These are phyloP conservation scores for Uncinocarpus reesii DNA, from an alignment of 2,329 filamentous ascomycete genomes.

Conservation along the genomic window DNA sequence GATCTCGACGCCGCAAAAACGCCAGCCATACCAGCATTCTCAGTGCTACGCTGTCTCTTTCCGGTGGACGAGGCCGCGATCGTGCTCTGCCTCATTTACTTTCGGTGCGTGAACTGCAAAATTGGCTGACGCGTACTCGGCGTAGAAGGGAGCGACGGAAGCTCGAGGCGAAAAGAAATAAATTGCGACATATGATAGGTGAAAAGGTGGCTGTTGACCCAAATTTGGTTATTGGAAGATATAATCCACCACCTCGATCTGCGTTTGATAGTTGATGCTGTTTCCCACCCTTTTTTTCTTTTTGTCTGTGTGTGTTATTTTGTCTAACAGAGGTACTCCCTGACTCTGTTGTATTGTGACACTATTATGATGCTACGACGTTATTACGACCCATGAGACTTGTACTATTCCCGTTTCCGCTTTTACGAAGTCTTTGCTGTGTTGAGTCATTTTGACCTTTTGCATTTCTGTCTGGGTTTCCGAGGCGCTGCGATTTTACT, in stretches of 20 bases:
- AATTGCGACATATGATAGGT: slow-evolving; percentile 47
- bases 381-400: neutral
- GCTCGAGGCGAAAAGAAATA: slow-evolving; percentile 44
- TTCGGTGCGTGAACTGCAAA: slow-evolving; percentile 41
- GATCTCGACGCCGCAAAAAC: slow-evolving; percentile 17
- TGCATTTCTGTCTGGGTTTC: neutral
- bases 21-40: slow-evolving; percentile 23
- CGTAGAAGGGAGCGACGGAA: slow-evolving; percentile 37
- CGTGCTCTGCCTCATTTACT: slow-evolving; percentile 38
- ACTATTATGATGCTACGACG: slow-evolving; percentile 3
- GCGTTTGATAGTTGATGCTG: slow-evolving; percentile 9
- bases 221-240: slow-evolving; percentile 13
- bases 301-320: neutral
- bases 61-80: slow-evolving; percentile 9
- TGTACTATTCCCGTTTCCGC: neutral
- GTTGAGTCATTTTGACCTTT: no score
- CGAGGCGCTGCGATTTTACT: neutral
- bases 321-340: neutral
- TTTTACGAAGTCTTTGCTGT: no score
- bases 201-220: slow-evolving; percentile 32
- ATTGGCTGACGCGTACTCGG: slow-evolving; percentile 37
- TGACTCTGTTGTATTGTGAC: neutral
- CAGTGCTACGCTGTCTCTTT: slow-evolving; percentile 25
- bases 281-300: neutral
- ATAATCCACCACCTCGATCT: neutral